phyloP scores from a whole-genome alignment of 257 asterid species.

The Ajuga chamaepitys region DNA sequence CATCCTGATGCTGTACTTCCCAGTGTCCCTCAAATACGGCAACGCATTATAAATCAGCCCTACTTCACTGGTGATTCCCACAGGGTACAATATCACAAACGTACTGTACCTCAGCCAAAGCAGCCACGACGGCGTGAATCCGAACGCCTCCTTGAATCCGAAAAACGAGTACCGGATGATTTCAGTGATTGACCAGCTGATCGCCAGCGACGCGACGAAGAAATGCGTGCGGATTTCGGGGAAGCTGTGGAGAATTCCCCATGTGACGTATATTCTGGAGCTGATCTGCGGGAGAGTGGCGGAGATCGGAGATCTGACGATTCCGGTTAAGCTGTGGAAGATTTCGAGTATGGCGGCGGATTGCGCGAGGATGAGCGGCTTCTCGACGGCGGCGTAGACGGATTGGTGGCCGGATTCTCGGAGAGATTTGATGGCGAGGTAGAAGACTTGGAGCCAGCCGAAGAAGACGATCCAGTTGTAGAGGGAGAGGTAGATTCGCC shows the following conservation, averaged over 20 bases:
- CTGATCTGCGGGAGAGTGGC: constrained; percentile 87
- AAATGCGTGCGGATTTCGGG: constrained; percentile 69
- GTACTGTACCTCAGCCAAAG: constrained; percentile 95
- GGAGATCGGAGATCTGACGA: constrained; percentile 86
- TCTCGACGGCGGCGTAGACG: constrained; percentile 75
- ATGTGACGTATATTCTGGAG: constrained; percentile 70
- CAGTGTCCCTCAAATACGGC: constrained; percentile 64
- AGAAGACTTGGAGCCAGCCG: constrained; percentile 89
- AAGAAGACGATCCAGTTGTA: constrained; percentile 77
- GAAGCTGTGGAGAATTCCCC: constrained; percentile 90
- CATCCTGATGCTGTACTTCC: constrained; percentile 60
- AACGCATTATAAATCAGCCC: constrained; percentile 66
- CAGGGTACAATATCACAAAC: constrained; percentile 71
- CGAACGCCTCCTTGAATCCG: constrained; percentile 78
- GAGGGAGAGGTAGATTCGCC: constrained; percentile 58
- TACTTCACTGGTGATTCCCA: constrained; percentile 86
- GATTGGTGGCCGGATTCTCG: constrained; percentile 51
- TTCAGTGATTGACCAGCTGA: constrained; percentile 92
- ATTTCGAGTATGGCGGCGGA: constrained; percentile 80
- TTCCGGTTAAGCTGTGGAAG: constrained; percentile 51
- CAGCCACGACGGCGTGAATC: constrained; percentile 77
- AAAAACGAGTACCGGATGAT: constrained; percentile 77
- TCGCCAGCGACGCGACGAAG: constrained; percentile 58
- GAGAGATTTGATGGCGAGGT: constrained; percentile 53
- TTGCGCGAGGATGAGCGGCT: constrained; percentile 77